Evolutionary conservation across 257 asterid genomes (phyloP).

Genomic region (Agastache rugosa): DNA sequence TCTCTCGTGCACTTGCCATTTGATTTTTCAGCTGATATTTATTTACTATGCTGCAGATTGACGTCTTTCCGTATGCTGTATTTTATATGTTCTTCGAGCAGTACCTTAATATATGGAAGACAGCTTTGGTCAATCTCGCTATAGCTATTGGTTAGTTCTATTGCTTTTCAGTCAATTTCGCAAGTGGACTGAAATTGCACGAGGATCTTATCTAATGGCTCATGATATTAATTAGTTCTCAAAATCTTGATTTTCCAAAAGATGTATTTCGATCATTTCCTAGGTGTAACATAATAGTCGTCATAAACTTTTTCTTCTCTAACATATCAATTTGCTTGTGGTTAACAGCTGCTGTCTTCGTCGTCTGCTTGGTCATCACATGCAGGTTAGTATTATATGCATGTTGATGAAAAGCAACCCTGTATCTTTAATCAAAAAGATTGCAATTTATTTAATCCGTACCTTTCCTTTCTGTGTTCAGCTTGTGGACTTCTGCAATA

Average conservation of each 20-base stretch:
- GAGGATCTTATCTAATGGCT: background rate
- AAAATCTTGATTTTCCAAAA: background rate
- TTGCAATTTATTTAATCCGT: conserved; percentile 18
- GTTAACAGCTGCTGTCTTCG: conserved; percentile 84
- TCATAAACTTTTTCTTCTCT: conserved; percentile 21
- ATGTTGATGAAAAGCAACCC: background rate
- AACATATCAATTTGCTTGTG: conserved; percentile 18
- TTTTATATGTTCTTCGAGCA: conserved; percentile 95
- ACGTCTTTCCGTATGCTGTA: conserved; percentile 87
- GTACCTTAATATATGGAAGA: conserved; percentile 91
- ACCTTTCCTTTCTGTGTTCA: conserved; percentile 36
- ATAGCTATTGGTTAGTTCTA: conserved; percentile 86
- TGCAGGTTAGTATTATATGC: conserved; percentile 68
- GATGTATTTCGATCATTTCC: background rate
- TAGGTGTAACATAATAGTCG: background rate
- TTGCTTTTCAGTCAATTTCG: background rate
- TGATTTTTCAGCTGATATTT: conserved; percentile 28
- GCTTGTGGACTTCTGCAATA: conserved; percentile 97
- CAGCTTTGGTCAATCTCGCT: conserved; percentile 83
- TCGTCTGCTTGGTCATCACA: conserved; percentile 88
- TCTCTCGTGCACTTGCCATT: background rate
- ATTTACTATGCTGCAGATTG: conserved; percentile 68
- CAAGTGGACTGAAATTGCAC: background rate
- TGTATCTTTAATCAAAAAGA: conserved; percentile 25
- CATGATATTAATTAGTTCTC: background rate